Conservation (phyloP, 345 rosid genomes). For the Angophora floribunda region DNA sequence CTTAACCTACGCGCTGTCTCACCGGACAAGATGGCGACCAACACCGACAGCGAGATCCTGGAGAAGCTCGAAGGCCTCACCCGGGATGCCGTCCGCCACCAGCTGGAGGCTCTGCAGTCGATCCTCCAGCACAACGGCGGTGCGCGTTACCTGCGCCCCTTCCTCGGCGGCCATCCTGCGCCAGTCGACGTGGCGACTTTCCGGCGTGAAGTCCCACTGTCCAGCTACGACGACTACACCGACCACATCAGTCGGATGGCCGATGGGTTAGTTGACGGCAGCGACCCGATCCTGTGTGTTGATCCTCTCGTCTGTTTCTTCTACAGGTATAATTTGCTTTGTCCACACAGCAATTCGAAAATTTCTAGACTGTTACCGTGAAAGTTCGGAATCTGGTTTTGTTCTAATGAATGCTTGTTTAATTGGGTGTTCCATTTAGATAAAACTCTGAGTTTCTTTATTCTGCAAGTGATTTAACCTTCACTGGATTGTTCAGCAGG, state of each 20-base stretch:
- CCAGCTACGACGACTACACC: conserved; percentile 31
- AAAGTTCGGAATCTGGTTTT: neutral
- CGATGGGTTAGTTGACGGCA: neutral
- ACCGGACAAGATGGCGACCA: neutral
- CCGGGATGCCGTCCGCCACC: conserved; percentile 15
- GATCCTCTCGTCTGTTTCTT: conserved; percentile 39
- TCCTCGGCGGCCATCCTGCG: conserved; percentile 2
- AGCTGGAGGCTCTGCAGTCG: conserved; percentile 27
- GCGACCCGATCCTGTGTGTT: conserved; percentile 18
- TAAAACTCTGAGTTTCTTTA: neutral
- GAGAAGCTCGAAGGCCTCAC: conserved; percentile 27
- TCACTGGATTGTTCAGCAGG: neutral
- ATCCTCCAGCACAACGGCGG: conserved; percentile 29
- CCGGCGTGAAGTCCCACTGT: conserved; percentile 23
- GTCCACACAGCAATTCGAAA: neutral
- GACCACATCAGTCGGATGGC: conserved; percentile 26
- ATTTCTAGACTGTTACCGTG: neutral
- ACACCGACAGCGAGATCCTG: conserved; percentile 19
- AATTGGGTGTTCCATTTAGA: neutral
- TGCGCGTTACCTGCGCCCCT: conserved; percentile 21
- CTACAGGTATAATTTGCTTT: conserved; percentile 11
- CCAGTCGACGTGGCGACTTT: conserved; percentile 13
- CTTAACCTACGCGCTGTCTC: neutral
- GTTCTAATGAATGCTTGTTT: neutral
- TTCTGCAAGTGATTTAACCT: neutral